A percentile compares a stretch with the other conserved stretches of the same genome.
phyloP scores from a whole-genome alignment of 139 green algal genomes.

The Coelastrella sp. region DNA sequence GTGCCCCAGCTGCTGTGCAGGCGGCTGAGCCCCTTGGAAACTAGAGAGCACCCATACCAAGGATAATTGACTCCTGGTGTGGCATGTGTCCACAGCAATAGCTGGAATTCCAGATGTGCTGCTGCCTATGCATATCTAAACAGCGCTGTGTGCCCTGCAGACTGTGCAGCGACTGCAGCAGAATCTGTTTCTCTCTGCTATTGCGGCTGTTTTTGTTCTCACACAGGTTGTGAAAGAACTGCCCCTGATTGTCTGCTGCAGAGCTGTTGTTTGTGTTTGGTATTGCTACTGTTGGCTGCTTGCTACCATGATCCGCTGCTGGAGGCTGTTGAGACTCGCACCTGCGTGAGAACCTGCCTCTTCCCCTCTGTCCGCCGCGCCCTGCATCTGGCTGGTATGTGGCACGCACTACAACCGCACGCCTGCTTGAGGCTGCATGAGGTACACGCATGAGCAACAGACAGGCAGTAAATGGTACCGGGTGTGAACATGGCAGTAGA shows the following conservation, averaged over 20 bases:
- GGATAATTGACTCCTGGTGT: too few species aligned
- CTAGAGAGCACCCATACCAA: too few species aligned
- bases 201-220: too few species aligned
- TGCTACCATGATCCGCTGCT: too few species aligned
- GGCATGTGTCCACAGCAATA: too few species aligned
- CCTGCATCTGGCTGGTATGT: slow-evolving; percentile 37
- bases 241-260: not conserved
- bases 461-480: not conserved
- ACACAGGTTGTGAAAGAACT: not conserved
- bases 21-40: not conserved
- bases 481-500: too few species aligned
- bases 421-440: slow-evolving; percentile 39
- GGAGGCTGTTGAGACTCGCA: not conserved
- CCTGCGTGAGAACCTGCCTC: slow-evolving; percentile 45
- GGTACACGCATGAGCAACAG: not conserved
- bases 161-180: too few species aligned
- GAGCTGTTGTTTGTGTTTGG: slow-evolving; percentile 1
- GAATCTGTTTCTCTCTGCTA: too few species aligned
- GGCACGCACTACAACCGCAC: slow-evolving; percentile 19
- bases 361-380: slow-evolving; percentile 25
- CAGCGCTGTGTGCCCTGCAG: too few species aligned
- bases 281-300: too few species aligned
- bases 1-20: not conserved
- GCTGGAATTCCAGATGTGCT: too few species aligned
- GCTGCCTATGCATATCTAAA: too few species aligned